These are phyloP conservation scores for Aspergillus carbonarius DNA, from an alignment of 2,329 filamentous ascomycete genomes.

Conservation along the genomic window DNA sequence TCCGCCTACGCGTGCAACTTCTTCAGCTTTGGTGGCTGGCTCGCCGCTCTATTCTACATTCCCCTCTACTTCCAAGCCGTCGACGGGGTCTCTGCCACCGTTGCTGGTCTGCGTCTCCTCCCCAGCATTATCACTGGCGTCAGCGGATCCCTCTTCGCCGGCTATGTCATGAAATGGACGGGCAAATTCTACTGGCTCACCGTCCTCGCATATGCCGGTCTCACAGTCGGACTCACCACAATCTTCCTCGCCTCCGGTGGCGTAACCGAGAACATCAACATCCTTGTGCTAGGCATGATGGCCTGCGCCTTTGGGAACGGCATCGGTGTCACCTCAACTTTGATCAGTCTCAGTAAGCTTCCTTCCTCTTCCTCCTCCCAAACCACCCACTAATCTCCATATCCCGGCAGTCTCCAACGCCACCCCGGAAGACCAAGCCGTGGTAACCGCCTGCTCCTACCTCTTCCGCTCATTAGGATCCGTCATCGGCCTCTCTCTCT, in stretches of 20 bases:
- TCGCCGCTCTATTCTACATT: conserved; percentile 68
- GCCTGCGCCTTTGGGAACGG: conserved; percentile 56
- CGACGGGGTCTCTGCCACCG: conserved; percentile 61
- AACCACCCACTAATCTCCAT: not conserved
- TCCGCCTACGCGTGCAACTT: conserved; percentile 71
- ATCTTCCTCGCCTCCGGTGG: conserved; percentile 60
- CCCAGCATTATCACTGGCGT: conserved; percentile 65
- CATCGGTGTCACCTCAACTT: conserved; percentile 67
- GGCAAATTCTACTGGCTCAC: conserved; percentile 72
- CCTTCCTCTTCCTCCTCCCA: not conserved
- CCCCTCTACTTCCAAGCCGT: conserved; percentile 77
- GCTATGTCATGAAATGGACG: conserved; percentile 67
- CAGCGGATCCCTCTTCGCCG: conserved; percentile 62
- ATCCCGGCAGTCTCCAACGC: conserved; percentile 65
- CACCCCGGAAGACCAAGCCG: conserved; percentile 65
- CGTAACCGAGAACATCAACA: conserved; percentile 48
- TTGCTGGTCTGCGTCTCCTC: conserved; percentile 64
- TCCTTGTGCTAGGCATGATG: conserved; percentile 59
- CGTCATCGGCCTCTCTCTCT: conserved; percentile 66
- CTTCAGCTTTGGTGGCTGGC: conserved; percentile 63
- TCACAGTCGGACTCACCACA: conserved; percentile 56
- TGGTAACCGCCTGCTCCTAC: conserved; percentile 76
- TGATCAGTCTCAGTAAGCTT: conserved; percentile 62
- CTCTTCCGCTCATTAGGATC: conserved; percentile 73
- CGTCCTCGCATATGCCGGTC: conserved; percentile 53